These are phyloP conservation scores for Neospermospora avenae DNA, from an alignment of 2,329 filamentous ascomycete species.

Conservation along the genomic window DNA sequence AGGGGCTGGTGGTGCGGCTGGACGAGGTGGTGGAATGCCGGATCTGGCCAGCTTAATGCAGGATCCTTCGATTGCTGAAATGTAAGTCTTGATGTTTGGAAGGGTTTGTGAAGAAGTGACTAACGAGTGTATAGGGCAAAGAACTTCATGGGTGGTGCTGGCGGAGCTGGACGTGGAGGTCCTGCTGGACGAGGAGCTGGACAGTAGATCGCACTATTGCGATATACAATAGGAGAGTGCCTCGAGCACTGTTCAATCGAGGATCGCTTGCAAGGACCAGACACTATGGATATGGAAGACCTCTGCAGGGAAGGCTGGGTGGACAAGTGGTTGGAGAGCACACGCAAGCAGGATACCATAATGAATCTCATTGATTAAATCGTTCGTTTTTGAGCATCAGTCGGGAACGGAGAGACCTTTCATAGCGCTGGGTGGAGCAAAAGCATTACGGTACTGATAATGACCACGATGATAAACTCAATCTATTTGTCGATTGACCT, in stretches of 20 bases:
- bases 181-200: slow-evolving; percentile 32
- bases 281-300: too few species aligned
- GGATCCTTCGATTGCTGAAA: slow-evolving; percentile 86
- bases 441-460: not conserved
- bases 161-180: slow-evolving; percentile 32
- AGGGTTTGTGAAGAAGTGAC: not conserved
- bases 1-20: slow-evolving; percentile 45
- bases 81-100: slow-evolving; percentile 58
- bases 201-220: not conserved
- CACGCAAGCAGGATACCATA: not conserved
- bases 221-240: not conserved
- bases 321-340: too few species aligned
- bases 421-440: slow-evolving; percentile 9
- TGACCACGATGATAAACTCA: not conserved
- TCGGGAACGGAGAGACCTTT: not conserved
- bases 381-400: not conserved
- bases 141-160: slow-evolving; percentile 60
- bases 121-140: slow-evolving; percentile 46
- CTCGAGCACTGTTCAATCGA: too few species aligned
- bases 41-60: slow-evolving; percentile 84
- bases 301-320: too few species aligned
- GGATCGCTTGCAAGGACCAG: too few species aligned
- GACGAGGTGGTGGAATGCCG: slow-evolving; percentile 73
- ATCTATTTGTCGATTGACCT: too few species aligned
- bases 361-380: not conserved